Evolutionary conservation across 1,139 yeast species (phyloP).

Genomic region (Groenewaldozyma sp.): DNA sequence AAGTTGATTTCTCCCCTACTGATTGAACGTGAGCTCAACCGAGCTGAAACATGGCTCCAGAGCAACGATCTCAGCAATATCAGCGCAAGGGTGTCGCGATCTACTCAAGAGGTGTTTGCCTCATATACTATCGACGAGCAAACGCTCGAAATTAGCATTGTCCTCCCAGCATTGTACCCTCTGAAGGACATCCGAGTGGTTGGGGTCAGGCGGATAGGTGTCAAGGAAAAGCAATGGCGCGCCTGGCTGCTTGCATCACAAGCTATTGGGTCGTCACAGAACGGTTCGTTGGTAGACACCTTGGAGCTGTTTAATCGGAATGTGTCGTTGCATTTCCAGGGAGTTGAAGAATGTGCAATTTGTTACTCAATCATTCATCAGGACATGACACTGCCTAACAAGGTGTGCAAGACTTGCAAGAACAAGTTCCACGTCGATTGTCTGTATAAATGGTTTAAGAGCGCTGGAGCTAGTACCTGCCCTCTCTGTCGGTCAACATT

Average conservation of each 20-base stretch:
- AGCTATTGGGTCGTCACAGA: constrained; percentile 57
- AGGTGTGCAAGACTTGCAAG: constrained; percentile 79
- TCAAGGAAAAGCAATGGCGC: constrained; percentile 87
- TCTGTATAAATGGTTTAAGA: constrained; percentile 93
- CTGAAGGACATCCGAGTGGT: constrained; percentile 61
- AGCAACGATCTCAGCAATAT: constrained; percentile 42
- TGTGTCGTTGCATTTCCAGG: constrained; percentile 69
- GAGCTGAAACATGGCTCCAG: constrained; percentile 34
- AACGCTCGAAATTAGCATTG: constrained; percentile 68
- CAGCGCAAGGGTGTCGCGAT: constrained; percentile 51
- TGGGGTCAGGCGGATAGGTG: constrained; percentile 79
- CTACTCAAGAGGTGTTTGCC: constrained; percentile 63
- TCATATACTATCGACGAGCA: constrained; percentile 80
- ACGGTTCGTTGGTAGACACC: constrained; percentile 77
- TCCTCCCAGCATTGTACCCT: constrained; percentile 66
- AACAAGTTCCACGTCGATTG: constrained; percentile 97
- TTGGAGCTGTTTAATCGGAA: constrained; percentile 74
- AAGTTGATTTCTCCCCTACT: constrained; percentile 56
- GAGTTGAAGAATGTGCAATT: constrained; percentile 94
- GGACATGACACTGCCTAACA: constrained; percentile 84
- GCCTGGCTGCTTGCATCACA: constrained; percentile 93
- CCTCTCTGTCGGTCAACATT: constrained; percentile 85
- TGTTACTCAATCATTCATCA: constrained; percentile 88
- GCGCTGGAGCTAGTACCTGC: constrained; percentile 85
- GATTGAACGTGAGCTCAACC: constrained; percentile 47